phyloP scores from a whole-genome alignment of 177 flowering plant genomes.

The Vitis hybrid region DNA sequence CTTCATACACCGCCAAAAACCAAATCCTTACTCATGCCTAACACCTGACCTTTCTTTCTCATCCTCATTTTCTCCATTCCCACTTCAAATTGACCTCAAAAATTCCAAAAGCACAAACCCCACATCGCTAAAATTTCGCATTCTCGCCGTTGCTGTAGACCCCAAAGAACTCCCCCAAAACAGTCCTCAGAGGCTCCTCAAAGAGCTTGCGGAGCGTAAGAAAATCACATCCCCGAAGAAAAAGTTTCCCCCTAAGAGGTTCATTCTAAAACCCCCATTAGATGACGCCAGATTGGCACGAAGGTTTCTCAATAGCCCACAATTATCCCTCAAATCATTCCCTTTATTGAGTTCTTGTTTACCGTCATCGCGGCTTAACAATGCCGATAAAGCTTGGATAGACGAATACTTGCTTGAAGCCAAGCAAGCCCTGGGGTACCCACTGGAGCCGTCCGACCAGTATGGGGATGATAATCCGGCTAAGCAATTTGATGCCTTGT shows the following conservation, averaged over 20 bases:
- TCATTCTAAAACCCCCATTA: conserved; percentile 81
- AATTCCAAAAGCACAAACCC: conserved; percentile 21
- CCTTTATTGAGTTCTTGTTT: conserved; percentile 91
- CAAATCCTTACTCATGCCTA: conserved; percentile 17
- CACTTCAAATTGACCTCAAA: conserved; percentile 36
- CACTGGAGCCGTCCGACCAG: conserved; percentile 74
- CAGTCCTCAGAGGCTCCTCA: conserved; percentile 87
- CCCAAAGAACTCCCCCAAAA: conserved; percentile 69
- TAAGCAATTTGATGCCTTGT: conserved; percentile 82
- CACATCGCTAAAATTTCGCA: conserved; percentile 19
- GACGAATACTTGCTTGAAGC: conserved; percentile 93
- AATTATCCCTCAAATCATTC: conserved; percentile 80
- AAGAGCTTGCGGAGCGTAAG: conserved; percentile 86
- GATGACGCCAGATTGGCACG: conserved; percentile 73
- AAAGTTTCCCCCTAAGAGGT: conserved; percentile 65
- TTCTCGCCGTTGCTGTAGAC: conserved; percentile 60
- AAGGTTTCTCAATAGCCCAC: conserved; percentile 89
- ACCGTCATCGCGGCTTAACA: conserved; percentile 72
- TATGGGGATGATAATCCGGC: conserved; percentile 88
- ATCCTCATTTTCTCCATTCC: conserved; percentile 50
- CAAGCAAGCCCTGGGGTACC: conserved; percentile 93
- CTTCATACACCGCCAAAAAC: conserved; percentile 31
- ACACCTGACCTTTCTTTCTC: conserved; percentile 51
- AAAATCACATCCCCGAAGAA: conserved; percentile 63
- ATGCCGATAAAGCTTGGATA: conserved; percentile 88